phyloP scores from a whole-genome alignment of 2,329 filamentous ascomycete genomes.

The Fusarium ramigenum region DNA sequence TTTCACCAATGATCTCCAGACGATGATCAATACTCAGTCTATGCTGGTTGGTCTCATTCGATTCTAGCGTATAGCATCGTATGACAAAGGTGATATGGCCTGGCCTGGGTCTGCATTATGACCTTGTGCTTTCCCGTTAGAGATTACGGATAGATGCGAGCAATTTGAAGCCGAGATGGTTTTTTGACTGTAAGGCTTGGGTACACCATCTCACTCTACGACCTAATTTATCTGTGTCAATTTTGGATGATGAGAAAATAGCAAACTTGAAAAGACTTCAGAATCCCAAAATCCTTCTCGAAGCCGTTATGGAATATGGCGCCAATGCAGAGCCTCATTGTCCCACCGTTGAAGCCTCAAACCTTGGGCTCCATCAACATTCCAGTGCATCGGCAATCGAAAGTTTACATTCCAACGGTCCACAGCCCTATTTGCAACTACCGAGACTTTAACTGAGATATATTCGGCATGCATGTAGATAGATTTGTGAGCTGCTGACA shows the following conservation, averaged over 20 bases:
- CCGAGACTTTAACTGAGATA: background rate
- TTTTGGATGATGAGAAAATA: background rate
- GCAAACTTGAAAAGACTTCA: background rate
- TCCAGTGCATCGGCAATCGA: constrained; percentile 21
- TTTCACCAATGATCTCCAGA: background rate
- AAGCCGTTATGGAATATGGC: background rate
- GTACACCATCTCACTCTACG: background rate
- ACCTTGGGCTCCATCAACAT: constrained; percentile 20
- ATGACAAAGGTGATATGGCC: background rate
- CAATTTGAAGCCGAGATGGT: background rate
- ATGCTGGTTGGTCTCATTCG: background rate
- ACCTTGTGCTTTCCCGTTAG: accelerated
- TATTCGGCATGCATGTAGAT: too few relatives aligned
- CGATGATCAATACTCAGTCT: background rate
- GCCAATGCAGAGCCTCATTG: constrained; percentile 5
- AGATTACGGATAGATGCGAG: background rate
- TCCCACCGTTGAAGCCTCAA: background rate
- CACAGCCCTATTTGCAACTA: constrained; percentile 4
- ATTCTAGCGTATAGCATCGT: accelerated
- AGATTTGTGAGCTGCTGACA: background rate
- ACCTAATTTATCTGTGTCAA: too few relatives aligned
- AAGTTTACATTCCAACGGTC: constrained; percentile 19
- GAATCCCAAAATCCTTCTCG: background rate
- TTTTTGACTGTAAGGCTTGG: accelerated
- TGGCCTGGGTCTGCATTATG: accelerated